phyloP scores from a whole-genome alignment of 2,329 filamentous ascomycete species.

The Sclerotinia trifoliorum region DNA sequence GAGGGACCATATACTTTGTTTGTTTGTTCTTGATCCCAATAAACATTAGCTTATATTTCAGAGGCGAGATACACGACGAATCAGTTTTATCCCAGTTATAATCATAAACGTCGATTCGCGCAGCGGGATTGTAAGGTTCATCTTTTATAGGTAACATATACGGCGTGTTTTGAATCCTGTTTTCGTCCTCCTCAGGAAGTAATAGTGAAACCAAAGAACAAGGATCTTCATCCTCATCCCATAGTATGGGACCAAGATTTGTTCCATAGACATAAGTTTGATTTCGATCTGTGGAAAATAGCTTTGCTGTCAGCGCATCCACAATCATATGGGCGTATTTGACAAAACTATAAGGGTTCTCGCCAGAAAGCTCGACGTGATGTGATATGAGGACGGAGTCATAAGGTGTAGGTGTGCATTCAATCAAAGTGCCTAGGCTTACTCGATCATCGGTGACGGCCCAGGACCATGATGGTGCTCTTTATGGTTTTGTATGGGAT shows the following conservation, averaged over 20 bases:
- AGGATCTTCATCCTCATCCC: background rate
- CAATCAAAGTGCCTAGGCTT: accelerated
- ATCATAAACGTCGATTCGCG: accelerated
- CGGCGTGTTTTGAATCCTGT: background rate
- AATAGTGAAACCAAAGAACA: accelerated
- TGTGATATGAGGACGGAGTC: background rate
- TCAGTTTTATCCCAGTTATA: accelerated
- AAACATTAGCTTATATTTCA: background rate
- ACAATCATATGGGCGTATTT: background rate
- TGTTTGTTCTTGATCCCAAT: background rate
- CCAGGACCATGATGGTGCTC: background rate
- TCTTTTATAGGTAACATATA: background rate
- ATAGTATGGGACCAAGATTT: no score
- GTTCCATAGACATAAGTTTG: accelerated
- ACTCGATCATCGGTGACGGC: background rate
- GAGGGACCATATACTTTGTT: no score
- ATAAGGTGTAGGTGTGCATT: background rate
- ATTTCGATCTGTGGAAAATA: background rate
- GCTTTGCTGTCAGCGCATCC: background rate
- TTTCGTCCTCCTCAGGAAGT: background rate
- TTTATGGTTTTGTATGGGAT: background rate
- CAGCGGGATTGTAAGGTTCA: accelerated
- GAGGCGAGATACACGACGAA: background rate
- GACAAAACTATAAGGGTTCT: background rate
- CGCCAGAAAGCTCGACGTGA: background rate